Percentiles rank a stretch among this genome's conserved stretches.
phyloP scores from a whole-genome alignment of 306 rosid species.

The Fragaria vesca region DNA sequence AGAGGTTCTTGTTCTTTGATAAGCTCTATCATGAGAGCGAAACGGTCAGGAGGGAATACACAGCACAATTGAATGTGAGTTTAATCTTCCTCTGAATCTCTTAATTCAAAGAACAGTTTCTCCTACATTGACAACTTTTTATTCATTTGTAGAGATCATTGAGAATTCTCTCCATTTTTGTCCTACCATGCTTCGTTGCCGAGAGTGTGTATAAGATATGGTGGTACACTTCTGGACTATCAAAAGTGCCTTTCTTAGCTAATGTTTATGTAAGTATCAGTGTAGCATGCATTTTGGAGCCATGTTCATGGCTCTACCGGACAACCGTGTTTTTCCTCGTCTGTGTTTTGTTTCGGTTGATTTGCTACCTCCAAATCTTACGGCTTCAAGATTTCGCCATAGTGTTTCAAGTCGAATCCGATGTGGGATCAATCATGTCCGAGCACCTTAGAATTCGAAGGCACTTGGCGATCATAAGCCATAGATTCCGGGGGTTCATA shows the following conservation, averaged over 20 bases:
- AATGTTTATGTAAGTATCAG: slow-evolving; percentile 56
- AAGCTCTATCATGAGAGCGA: slow-evolving; percentile 85
- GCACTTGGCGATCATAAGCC: slow-evolving; percentile 81
- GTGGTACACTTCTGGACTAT: slow-evolving; percentile 90
- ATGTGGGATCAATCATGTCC: slow-evolving; percentile 59
- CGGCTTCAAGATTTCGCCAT: slow-evolving; percentile 70
- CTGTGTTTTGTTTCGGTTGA: slow-evolving; percentile 82
- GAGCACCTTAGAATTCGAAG: slow-evolving; percentile 82
- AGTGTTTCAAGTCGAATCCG: slow-evolving; percentile 66
- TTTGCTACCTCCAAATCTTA: slow-evolving; percentile 80
- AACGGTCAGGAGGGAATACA: slow-evolving; percentile 57
- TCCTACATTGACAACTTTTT: not conserved
- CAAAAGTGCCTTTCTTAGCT: slow-evolving; percentile 72
- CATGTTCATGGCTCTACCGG: slow-evolving; percentile 78
- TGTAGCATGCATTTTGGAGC: slow-evolving; percentile 65
- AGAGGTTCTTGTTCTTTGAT: slow-evolving; percentile 79
- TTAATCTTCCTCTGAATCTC: not conserved
- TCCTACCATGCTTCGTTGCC: slow-evolving; percentile 60
- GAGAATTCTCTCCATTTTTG: slow-evolving; percentile 48
- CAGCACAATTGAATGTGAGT: slow-evolving; percentile 67
- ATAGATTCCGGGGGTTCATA: slow-evolving; percentile 68
- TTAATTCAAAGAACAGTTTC: not conserved
- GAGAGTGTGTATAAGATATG: slow-evolving; percentile 84
- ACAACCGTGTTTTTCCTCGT: slow-evolving; percentile 65
- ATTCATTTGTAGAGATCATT: slow-evolving; percentile 51